Evolutionary conservation across 495 filamentous ascomycete genomes (phyloP).

Genomic region (Annulohypoxylon maeteangense): DNA sequence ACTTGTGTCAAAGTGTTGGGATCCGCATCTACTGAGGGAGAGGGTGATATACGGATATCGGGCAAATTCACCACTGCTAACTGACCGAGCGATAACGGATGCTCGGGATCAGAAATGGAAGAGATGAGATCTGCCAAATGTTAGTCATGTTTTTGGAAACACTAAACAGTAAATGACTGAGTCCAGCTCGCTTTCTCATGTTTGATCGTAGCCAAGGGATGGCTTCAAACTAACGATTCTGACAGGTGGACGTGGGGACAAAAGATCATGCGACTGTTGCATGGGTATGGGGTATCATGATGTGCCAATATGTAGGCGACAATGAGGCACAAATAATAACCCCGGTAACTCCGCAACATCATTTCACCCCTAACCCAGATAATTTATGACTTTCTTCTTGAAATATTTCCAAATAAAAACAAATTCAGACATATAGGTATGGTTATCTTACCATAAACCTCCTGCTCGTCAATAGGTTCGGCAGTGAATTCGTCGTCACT

Average conservation of each 20-base stretch:
- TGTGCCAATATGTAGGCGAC: conserved; percentile 13
- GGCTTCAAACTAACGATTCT: conserved; percentile 15
- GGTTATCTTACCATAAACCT: conserved; percentile 83
- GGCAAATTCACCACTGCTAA: conserved; percentile 92
- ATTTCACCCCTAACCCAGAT: conserved; percentile 9
- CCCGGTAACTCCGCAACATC: conserved; percentile 11
- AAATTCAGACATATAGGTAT: not conserved
- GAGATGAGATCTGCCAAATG: conserved; percentile 82
- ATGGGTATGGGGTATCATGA: conserved; percentile 15
- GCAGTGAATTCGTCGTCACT: conserved; percentile 69
- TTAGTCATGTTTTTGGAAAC: conserved; percentile 47
- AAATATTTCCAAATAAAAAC: not conserved
- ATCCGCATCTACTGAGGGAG: conserved; percentile 64
- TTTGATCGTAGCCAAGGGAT: conserved; percentile 14
- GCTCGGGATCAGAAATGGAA: conserved; percentile 94
- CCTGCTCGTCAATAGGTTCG: conserved; percentile 94
- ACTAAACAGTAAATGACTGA: not conserved
- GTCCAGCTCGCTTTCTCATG: not conserved
- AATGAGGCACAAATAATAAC: not conserved
- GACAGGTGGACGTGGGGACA: conserved; percentile 30
- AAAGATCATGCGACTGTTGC: conserved; percentile 15
- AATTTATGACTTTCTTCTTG: not conserved
- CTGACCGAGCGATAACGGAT: conserved; percentile 91
- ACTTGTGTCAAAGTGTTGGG: conserved; percentile 61
- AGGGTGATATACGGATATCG: conserved; percentile 82